A percentile compares a stretch with the other conserved stretches of the same genome.
Evolutionary conservation across 108 stramenopile species (phyloP).

Genomic region (Nannochloropsis gaditana): DNA sequence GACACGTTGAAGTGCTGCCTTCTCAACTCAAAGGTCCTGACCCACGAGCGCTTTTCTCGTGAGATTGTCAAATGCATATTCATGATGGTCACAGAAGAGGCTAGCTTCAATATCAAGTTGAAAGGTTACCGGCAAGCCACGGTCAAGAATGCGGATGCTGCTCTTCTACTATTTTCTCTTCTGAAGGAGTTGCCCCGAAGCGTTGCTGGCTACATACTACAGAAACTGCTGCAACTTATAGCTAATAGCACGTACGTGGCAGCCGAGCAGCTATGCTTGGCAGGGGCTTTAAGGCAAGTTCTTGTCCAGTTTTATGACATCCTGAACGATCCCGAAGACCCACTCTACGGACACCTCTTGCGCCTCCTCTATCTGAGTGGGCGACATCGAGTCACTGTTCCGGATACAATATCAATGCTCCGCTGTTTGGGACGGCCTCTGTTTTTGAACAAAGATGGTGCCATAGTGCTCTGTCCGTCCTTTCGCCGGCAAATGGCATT

Average conservation of each 20-base stretch:
- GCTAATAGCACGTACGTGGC: constrained; percentile 19
- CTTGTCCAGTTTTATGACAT: constrained; percentile 15
- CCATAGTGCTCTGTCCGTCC: constrained; percentile 7
- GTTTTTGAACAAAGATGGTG: constrained; percentile 10
- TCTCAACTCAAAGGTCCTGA: constrained; percentile 40
- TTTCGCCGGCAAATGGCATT: not conserved
- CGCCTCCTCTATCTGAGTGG: constrained; percentile 14
- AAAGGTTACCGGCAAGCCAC: not conserved
- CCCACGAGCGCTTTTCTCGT: constrained; percentile 19
- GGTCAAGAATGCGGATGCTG: not conserved
- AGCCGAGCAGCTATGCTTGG: not conserved
- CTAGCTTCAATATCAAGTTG: not conserved
- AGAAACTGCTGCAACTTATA: not conserved
- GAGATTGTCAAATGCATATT: constrained; percentile 4
- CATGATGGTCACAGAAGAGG: constrained; percentile 14
- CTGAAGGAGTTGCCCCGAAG: not conserved
- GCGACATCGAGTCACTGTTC: not conserved
- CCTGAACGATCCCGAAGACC: constrained; percentile 15
- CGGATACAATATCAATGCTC: not conserved
- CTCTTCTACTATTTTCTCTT: not conserved
- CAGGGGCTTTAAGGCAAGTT: constrained; percentile 7
- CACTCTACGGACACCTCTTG: not conserved
- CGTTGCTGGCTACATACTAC: not conserved
- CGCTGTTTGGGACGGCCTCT: constrained; percentile 11
- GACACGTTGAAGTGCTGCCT: constrained; percentile 43